phyloP scores from a whole-genome alignment of 202 grass and related monocot genomes.

The Setaria viridis region DNA sequence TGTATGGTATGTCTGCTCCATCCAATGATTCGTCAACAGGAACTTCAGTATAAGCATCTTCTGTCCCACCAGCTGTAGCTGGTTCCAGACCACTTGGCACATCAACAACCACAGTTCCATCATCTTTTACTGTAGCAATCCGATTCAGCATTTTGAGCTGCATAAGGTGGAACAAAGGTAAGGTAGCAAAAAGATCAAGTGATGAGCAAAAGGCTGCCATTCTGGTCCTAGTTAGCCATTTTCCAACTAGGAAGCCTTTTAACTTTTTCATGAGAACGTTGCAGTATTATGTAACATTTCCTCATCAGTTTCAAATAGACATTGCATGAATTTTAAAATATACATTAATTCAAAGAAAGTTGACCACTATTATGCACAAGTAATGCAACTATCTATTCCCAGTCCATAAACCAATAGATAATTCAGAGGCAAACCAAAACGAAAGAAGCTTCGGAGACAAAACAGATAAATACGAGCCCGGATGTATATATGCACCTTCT shows the following conservation, averaged over 20 bases:
- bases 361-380: not conserved
- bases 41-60: constrained; percentile 58
- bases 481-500: constrained; percentile 58
- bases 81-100: constrained; percentile 75
- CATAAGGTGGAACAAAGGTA: constrained; percentile 17
- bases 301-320: constrained; percentile 15
- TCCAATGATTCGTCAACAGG: constrained; percentile 62
- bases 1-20: constrained; percentile 67
- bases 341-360: not conserved
- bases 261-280: not conserved
- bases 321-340: not conserved
- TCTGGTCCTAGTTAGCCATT: not conserved
- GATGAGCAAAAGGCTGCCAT: not conserved
- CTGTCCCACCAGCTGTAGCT: constrained; percentile 40
- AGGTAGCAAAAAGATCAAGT: not conserved
- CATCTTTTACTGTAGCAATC: constrained; percentile 83
- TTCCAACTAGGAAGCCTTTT: not conserved
- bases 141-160: constrained; percentile 83
- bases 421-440: constrained; percentile 22
- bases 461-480: not conserved
- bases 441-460: not conserved
- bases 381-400: not conserved
- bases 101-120: constrained; percentile 94
- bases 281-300: not conserved
- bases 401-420: constrained; percentile 9